Conservation (phyloP, 2,329 filamentous ascomycete species). For the Stachybotrys chartarum region DNA sequence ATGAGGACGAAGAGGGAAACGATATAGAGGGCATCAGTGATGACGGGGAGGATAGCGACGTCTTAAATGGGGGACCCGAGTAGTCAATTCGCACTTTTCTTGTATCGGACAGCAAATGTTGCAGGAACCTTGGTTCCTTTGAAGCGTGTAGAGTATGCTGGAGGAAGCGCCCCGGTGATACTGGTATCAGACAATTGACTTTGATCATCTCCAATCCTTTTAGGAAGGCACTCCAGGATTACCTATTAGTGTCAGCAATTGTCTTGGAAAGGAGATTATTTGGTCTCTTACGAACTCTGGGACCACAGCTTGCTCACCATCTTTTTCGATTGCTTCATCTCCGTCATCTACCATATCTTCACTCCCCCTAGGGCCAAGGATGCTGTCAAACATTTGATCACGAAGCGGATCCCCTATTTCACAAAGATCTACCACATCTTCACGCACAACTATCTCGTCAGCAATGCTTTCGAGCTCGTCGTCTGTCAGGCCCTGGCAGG, state of each 20-base stretch:
- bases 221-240: neutral
- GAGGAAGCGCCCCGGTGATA: neutral
- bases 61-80: neutral
- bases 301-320: neutral
- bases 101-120: slow-evolving; percentile 1
- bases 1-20: slow-evolving; percentile 1
- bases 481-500: neutral
- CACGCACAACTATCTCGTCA: neutral
- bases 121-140: neutral
- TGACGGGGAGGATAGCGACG: neutral
- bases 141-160: neutral
- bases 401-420: neutral
- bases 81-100: slow-evolving; percentile 1
- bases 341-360: neutral
- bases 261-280: slow-evolving; percentile 1
- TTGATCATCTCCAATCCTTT: neutral
- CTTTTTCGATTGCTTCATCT: slow-evolving; percentile 1
- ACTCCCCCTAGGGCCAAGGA: neutral
- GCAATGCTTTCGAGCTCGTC: slow-evolving; percentile 1
- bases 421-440: neutral
- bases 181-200: neutral
- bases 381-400: slow-evolving; percentile 1
- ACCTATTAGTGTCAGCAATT: neutral
- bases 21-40: neutral
- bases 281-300: slow-evolving; percentile 1